phyloP scores from a whole-genome alignment of 2,329 filamentous ascomycete species.

The Talaromyces sp. region DNA sequence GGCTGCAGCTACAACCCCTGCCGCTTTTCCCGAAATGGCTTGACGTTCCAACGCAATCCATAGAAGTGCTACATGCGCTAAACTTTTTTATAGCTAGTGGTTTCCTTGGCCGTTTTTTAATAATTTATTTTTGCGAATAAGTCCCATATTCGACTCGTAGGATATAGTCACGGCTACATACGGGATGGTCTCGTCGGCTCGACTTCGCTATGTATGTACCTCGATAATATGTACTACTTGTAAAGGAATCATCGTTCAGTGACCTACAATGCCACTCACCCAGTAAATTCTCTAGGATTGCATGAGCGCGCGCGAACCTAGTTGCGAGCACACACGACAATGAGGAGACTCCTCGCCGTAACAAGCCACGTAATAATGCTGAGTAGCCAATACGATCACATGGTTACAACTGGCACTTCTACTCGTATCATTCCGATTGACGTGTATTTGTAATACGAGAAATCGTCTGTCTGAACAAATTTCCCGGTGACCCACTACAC shows the following conservation, averaged over 20 bases:
- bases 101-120: background rate
- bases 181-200: background rate
- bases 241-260: background rate
- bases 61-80: background rate
- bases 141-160: background rate
- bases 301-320: background rate
- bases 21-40: slow-evolving; percentile 8
- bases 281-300: background rate
- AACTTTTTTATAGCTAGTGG: background rate
- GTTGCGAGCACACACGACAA: background rate
- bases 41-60: background rate
- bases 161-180: background rate
- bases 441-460: background rate
- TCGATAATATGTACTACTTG: background rate
- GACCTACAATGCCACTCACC: background rate
- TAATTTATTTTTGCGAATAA: background rate
- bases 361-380: background rate
- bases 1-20: slow-evolving; percentile 8
- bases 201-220: background rate
- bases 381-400: background rate
- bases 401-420: background rate
- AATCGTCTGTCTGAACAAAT: background rate
- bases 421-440: background rate
- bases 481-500: background rate
- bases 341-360: background rate